Evolutionary conservation across 352 stramenopile genomes (phyloP).

Genomic region (Phytophthora crassamura): DNA sequence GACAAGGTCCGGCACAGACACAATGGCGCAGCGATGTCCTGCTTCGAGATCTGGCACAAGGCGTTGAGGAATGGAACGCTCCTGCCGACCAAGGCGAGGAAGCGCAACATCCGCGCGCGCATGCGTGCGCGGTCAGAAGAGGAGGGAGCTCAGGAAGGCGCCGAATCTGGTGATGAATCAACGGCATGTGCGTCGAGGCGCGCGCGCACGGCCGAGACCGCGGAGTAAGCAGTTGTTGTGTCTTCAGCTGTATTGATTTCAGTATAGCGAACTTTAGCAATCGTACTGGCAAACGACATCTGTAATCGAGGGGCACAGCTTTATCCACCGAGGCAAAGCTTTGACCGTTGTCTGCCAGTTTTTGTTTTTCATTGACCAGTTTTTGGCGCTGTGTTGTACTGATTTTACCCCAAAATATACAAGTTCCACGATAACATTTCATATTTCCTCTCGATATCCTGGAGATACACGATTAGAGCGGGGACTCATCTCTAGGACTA

Average conservation of each 20-base stretch:
- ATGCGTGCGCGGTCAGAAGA: background rate
- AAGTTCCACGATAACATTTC: no score
- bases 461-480: no score
- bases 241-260: constrained; percentile 1
- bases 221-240: constrained; percentile 1
- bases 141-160: background rate
- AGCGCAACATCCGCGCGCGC: constrained; percentile 15
- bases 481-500: no score
- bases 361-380: no score
- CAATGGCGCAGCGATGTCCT: constrained; percentile 18
- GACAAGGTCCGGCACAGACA: constrained; percentile 13
- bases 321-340: no score
- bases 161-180: constrained; percentile 1
- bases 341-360: no score
- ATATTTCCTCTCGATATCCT: no score
- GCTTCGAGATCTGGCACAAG: constrained; percentile 23
- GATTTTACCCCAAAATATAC: no score
- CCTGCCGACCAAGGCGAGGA: background rate
- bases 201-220: background rate
- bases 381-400: no score
- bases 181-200: background rate
- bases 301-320: no score
- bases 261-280: background rate
- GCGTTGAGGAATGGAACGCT: background rate
- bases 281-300: no score